phyloP scores from a whole-genome alignment of 371 early-diverging fungal species.

The Phascolomyces articulosus region DNA sequence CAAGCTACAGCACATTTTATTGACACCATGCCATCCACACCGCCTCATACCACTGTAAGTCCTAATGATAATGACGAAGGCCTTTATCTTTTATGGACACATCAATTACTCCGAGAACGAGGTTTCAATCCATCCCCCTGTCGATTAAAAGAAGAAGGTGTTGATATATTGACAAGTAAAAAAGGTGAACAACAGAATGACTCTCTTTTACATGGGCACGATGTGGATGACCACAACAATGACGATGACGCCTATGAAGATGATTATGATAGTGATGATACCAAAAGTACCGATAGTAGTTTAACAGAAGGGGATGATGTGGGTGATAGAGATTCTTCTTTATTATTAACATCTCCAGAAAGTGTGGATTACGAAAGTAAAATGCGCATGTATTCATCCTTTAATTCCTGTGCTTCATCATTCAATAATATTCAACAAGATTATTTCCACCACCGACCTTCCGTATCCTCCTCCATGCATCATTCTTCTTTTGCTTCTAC shows the following conservation, averaged over 20 bases:
- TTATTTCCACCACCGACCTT: not conserved
- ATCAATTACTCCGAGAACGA: conserved; percentile 40
- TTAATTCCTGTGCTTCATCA: not conserved
- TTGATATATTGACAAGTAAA: not conserved
- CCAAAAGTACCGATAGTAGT: conserved; percentile 21
- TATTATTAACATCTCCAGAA: not conserved
- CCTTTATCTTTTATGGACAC: conserved; percentile 43
- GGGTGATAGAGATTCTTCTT: not conserved
- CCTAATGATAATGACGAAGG: conserved; percentile 43
- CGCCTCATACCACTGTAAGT: conserved; percentile 28
- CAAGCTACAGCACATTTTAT: not conserved
- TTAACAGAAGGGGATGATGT: conserved; percentile 12
- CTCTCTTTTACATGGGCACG: not conserved
- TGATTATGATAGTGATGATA: conserved; percentile 8
- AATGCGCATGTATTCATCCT: not conserved
- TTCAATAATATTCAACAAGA: not conserved
- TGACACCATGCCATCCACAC: conserved; percentile 23
- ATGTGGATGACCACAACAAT: conserved; percentile 12
- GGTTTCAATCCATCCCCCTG: conserved; percentile 27
- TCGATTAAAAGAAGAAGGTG: conserved; percentile 7
- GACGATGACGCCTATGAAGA: conserved; percentile 9
- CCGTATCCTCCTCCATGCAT: not conserved
- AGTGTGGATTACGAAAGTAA: not conserved
- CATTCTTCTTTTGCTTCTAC: not conserved
- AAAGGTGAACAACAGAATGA: no score